Percentiles rank a stretch among this genome's conserved stretches.
phyloP scores from a whole-genome alignment of 2,329 filamentous ascomycete genomes.

The Trichoderma aggressivum region DNA sequence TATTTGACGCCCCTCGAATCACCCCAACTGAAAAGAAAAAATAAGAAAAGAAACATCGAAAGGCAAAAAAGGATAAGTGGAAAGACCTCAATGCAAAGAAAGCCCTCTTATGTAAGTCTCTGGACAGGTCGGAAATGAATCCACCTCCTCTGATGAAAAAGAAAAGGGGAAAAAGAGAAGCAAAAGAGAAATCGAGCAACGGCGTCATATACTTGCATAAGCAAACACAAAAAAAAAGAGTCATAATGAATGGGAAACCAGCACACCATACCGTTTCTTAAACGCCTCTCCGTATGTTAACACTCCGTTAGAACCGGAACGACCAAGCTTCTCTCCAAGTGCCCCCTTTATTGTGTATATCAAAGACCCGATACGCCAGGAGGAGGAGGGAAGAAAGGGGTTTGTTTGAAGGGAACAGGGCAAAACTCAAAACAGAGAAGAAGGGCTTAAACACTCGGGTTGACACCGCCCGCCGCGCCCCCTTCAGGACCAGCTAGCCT shows the following conservation, averaged over 20 bases:
- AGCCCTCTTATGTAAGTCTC: neutral
- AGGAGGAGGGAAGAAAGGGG: neutral
- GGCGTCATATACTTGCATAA: conserved; percentile 10
- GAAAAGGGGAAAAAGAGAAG: neutral
- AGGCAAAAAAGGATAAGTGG: too few relatives aligned
- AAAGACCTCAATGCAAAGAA: neutral
- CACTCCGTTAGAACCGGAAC: conserved; percentile 14
- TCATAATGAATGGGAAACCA: conserved; percentile 2
- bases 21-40: neutral
- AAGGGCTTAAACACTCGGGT: conserved; percentile 19
- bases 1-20: neutral
- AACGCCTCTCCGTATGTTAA: conserved; percentile 16
- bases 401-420: neutral
- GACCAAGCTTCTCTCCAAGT: conserved; percentile 16
- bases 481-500: conserved; percentile 40
- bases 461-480: conserved; percentile 27
- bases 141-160: neutral
- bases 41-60: neutral
- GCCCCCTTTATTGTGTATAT: conserved; percentile 13
- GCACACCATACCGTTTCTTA: conserved; percentile 9
- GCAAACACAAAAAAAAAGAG: neutral
- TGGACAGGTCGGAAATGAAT: neutral
- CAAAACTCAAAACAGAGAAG: neutral
- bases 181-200: neutral
- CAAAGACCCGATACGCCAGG: conserved; percentile 19